Evolutionary conservation across 495 filamentous ascomycete genomes (phyloP).

Genomic region (Cercophora samala): DNA sequence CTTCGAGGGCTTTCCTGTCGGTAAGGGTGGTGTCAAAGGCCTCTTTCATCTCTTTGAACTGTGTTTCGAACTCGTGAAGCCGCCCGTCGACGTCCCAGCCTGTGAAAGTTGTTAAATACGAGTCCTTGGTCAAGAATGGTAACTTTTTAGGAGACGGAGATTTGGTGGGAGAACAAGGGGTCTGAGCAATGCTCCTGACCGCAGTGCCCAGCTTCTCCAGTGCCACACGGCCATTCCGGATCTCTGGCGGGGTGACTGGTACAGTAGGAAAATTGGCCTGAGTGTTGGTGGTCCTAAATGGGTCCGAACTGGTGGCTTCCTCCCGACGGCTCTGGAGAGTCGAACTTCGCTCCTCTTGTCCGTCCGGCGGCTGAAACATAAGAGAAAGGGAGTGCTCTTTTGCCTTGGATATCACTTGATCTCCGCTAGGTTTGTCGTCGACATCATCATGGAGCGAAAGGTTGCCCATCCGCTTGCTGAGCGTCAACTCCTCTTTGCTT

Average conservation of each 20-base stretch:
- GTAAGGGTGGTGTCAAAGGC: conserved; percentile 59
- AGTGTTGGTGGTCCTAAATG: conserved; percentile 15
- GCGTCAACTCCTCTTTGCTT: conserved; percentile 29
- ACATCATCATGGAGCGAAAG: conserved; percentile 33
- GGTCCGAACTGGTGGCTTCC: conserved; percentile 15
- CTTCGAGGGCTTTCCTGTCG: conserved; percentile 62
- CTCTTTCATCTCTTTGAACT: conserved; percentile 58
- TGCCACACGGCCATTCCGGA: conserved; percentile 12
- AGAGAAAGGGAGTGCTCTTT: conserved; percentile 12
- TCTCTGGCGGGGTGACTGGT: conserved; percentile 21
- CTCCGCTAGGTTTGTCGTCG: conserved; percentile 15
- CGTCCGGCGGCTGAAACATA: conserved; percentile 19
- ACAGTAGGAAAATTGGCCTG: conserved; percentile 7
- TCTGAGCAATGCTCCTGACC: conserved; percentile 21
- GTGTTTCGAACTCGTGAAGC: conserved; percentile 61
- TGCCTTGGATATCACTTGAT: conserved; percentile 41
- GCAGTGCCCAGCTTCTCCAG: conserved; percentile 21
- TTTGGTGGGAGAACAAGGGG: conserved; percentile 23
- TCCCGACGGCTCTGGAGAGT: conserved; percentile 13
- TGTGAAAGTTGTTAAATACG: conserved; percentile 56
- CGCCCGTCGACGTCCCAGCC: conserved; percentile 70
- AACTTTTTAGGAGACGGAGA: conserved; percentile 42
- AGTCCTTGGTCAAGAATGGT: conserved; percentile 66
- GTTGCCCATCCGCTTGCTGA: conserved; percentile 24
- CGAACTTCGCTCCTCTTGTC: conserved; percentile 12